A percentile compares a stretch with the other conserved stretches of the same genome.
These are phyloP conservation scores for Hypoxylon lenormandii DNA, from an alignment of 495 filamentous ascomycete species.

Conservation along the genomic window DNA sequence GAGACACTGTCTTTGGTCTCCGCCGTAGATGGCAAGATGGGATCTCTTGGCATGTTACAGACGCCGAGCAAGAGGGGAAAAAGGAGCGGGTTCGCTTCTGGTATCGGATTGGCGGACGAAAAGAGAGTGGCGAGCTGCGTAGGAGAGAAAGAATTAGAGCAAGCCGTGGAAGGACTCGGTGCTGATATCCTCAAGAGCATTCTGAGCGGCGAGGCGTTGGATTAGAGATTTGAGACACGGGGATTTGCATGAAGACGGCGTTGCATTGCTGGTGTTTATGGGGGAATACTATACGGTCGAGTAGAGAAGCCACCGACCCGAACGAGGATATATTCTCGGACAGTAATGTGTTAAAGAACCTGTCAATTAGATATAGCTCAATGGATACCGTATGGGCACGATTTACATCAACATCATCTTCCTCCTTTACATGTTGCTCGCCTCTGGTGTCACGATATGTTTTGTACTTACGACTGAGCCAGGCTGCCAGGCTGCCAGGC, in stretches of 20 bases:
- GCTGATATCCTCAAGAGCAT: conserved; percentile 66
- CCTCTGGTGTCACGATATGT: not conserved
- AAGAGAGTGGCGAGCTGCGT: conserved; percentile 80
- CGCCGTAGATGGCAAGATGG: conserved; percentile 78
- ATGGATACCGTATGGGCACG: no score
- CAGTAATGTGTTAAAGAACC: conserved; percentile 1
- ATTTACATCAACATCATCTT: not conserved
- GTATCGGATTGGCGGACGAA: conserved; percentile 66
- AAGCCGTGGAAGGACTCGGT: conserved; percentile 76
- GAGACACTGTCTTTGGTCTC: conserved; percentile 85
- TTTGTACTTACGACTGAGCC: not conserved
- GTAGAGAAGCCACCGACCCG: not conserved
- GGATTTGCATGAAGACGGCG: conserved; percentile 15
- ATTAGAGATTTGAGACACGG: conserved; percentile 40
- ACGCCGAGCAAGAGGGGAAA: conserved; percentile 70
- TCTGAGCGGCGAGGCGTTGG: conserved; percentile 64
- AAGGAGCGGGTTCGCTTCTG: conserved; percentile 54
- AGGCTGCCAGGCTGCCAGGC: no score
- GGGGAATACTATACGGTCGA: not conserved
- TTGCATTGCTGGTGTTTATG: conserved; percentile 46
- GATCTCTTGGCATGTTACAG: conserved; percentile 68
- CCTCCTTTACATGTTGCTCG: not conserved
- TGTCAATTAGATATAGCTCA: not conserved
- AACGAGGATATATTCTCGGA: not conserved
- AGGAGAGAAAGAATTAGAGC: conserved; percentile 78